These are phyloP conservation scores for Nicotiana tomentosiformis DNA, from an alignment of 257 asterid species.

Conservation along the genomic window DNA sequence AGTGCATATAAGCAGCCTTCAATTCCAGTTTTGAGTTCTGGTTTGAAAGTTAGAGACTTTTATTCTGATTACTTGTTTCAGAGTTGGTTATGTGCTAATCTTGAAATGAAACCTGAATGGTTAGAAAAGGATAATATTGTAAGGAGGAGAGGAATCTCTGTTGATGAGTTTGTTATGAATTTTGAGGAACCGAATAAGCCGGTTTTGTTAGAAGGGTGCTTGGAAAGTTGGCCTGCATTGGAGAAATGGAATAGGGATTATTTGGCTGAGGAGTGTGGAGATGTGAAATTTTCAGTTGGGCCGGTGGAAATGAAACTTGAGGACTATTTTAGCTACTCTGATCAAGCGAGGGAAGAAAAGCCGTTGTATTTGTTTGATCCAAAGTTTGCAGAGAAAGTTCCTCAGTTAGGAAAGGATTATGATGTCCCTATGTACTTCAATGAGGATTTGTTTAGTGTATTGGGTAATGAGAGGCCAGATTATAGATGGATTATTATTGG, in stretches of 20 bases:
- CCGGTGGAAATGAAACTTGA: constrained; percentile 80
- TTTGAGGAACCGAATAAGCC: constrained; percentile 90
- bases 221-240: constrained; percentile 66
- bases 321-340: constrained; percentile 67
- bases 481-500: constrained; percentile 93
- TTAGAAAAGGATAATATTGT: constrained; percentile 73
- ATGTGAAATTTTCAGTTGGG: constrained; percentile 59
- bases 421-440: constrained; percentile 60
- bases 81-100: constrained; percentile 98
- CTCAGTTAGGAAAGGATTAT: constrained; percentile 66
- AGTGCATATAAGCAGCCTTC: constrained; percentile 18
- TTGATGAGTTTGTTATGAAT: constrained; percentile 56
- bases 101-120: constrained; percentile 96
- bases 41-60: constrained; percentile 63
- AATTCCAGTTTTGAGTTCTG: constrained; percentile 21
- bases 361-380: constrained; percentile 95
- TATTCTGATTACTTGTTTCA: constrained; percentile 96
- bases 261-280: constrained; percentile 52
- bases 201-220: constrained; percentile 79
- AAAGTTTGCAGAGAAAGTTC: constrained; percentile 69
- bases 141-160: constrained; percentile 62
- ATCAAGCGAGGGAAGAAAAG: constrained; percentile 79
- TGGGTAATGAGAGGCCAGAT: constrained; percentile 85
- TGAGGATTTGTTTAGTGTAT: constrained; percentile 86
- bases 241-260: constrained; percentile 76